Percentiles rank a stretch among this genome's conserved stretches.
phyloP scores from a whole-genome alignment of 768 basidiomycete species.

The Sarcodon aspratus region DNA sequence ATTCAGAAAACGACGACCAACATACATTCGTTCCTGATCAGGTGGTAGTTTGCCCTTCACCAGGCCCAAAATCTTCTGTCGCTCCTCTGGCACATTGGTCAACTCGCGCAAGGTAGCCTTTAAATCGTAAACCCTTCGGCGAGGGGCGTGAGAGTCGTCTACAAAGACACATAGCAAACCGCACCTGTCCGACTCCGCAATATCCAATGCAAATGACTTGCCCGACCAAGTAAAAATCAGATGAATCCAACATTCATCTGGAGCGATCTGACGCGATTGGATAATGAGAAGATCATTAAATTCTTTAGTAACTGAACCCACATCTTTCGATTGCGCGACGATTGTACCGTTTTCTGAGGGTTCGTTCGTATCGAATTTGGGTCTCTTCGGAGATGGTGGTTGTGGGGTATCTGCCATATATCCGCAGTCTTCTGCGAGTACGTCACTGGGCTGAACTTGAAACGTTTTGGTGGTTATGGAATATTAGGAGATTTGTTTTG shows the following conservation, averaged over 20 bases:
- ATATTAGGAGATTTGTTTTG: no score
- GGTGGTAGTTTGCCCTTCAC: constrained; percentile 75
- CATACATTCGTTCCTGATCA: constrained; percentile 58
- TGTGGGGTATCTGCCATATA: no score
- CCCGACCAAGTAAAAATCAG: constrained; percentile 68
- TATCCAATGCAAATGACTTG: constrained; percentile 47
- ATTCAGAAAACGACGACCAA: background rate
- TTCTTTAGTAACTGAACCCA: no score
- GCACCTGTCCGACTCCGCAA: constrained; percentile 74
- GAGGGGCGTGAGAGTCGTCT: background rate
- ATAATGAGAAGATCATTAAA: no score
- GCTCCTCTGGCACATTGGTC: constrained; percentile 71
- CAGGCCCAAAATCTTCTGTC: constrained; percentile 82
- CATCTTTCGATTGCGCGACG: no score
- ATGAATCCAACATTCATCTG: constrained; percentile 33
- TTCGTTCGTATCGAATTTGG: no score
- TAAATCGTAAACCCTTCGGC: constrained; percentile 65
- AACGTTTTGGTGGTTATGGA: no score
- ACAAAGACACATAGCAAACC: constrained; percentile 1
- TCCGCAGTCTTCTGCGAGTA: no score
- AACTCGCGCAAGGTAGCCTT: constrained; percentile 54
- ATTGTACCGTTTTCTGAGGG: no score
- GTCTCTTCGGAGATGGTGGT: no score
- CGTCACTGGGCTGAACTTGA: no score
- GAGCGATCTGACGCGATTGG: background rate